These are phyloP conservation scores for Lathyrus tuberosus DNA, from an alignment of 306 rosid genomes.

Conservation along the genomic window DNA sequence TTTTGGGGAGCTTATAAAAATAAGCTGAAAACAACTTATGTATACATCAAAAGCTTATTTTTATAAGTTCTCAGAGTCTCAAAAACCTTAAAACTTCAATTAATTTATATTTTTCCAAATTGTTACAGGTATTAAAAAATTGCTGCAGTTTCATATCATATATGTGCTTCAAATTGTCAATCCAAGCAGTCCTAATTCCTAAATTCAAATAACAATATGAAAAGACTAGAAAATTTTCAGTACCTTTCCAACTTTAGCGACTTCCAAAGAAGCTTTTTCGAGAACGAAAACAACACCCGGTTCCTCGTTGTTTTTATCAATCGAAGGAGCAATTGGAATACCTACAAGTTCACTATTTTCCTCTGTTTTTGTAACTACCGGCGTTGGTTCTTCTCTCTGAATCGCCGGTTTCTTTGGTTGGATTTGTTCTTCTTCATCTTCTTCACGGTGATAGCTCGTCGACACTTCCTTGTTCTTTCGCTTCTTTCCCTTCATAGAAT, in stretches of 20 bases:
- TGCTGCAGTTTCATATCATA: no score
- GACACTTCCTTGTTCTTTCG: neutral
- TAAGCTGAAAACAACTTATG: no score
- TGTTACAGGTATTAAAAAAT: no score
- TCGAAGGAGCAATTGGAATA: slow-evolving; percentile 33
- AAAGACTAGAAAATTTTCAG: neutral
- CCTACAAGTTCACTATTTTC: slow-evolving; percentile 24
- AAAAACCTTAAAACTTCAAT: no score
- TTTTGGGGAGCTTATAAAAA: no score
- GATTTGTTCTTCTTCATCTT: neutral
- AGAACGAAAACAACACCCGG: slow-evolving; percentile 70
- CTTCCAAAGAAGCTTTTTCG: slow-evolving; percentile 84
- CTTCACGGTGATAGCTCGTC: neutral
- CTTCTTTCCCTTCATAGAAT: slow-evolving; percentile 1
- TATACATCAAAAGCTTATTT: no score
- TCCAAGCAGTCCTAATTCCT: neutral
- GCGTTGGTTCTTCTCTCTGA: neutral
- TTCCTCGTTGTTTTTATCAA: slow-evolving; percentile 13
- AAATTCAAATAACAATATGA: neutral
- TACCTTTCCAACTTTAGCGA: slow-evolving; percentile 93
- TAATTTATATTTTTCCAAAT: no score
- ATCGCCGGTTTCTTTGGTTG: neutral
- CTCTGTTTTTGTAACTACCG: no score
- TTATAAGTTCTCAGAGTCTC: no score
- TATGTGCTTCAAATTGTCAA: no score